Conservation (phyloP, 2,329 filamentous ascomycete genomes). For the Diaporthe velutina region DNA sequence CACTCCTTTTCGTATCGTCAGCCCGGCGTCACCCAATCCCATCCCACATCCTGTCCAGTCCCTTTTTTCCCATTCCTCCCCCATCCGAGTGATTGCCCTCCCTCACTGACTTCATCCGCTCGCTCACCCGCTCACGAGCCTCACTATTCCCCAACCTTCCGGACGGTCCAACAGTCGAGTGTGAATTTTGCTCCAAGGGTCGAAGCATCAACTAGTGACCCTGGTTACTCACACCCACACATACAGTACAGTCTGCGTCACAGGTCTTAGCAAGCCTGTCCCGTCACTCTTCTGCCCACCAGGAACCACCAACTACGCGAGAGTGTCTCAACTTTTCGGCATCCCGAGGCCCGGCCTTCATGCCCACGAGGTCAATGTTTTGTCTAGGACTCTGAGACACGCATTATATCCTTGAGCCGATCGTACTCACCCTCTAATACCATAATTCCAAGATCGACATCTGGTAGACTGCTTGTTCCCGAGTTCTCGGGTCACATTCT, state of each 20-base stretch:
- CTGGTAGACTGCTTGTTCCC: background rate
- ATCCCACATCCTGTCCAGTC: constrained; percentile 7
- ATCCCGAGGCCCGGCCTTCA: constrained; percentile 19
- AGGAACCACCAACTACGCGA: constrained; percentile 30
- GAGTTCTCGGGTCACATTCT: constrained; percentile 24
- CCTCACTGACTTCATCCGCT: background rate
- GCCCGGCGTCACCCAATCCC: constrained; percentile 11
- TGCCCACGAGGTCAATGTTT: constrained; percentile 34
- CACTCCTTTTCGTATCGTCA: constrained; percentile 22
- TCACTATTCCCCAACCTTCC: background rate
- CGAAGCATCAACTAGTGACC: background rate
- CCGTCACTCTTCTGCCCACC: constrained; percentile 24
- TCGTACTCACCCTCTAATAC: constrained; percentile 43
- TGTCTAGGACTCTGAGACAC: constrained; percentile 39
- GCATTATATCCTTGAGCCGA: constrained; percentile 29
- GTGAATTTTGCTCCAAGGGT: background rate
- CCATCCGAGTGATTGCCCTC: too few species aligned
- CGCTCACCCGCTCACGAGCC: background rate
- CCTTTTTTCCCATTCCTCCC: background rate
- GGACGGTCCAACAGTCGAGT: background rate
- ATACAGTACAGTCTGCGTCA: background rate
- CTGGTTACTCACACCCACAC: background rate
- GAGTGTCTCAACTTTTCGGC: constrained; percentile 37
- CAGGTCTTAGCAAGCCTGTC: constrained; percentile 23
- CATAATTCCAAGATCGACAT: constrained; percentile 38